phyloP scores from a whole-genome alignment of 306 rosid species.

The Lathyrus tuberosus region DNA sequence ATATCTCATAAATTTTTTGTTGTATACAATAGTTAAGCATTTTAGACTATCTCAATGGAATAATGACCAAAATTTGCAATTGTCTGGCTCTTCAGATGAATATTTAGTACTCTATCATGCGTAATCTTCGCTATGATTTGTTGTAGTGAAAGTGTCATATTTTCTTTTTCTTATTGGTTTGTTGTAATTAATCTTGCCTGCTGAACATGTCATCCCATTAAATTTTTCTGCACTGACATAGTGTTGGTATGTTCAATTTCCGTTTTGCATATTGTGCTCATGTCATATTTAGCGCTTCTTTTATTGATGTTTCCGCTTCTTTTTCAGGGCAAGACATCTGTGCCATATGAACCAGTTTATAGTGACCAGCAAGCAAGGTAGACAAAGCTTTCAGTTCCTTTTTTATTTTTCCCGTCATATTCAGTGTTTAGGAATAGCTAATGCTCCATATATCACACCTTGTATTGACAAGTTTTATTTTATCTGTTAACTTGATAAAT shows the following conservation, averaged over 20 bases:
- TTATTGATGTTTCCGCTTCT: constrained; percentile 23
- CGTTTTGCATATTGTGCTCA: background rate
- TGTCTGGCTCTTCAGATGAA: background rate
- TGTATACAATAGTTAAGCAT: background rate
- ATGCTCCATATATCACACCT: constrained; percentile 9
- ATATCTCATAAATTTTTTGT: background rate
- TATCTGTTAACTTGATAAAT: background rate
- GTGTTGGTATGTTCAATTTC: background rate
- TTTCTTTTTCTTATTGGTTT: constrained; percentile 24
- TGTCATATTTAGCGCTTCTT: constrained; percentile 3
- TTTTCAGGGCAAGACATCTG: constrained; percentile 51
- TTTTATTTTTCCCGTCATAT: constrained; percentile 17
- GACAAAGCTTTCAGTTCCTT: constrained; percentile 25
- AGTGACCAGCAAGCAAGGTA: constrained; percentile 55
- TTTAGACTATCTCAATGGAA: background rate
- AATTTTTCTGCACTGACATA: constrained; percentile 5
- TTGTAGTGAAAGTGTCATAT: background rate
- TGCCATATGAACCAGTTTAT: constrained; percentile 52
- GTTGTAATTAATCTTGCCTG: constrained; percentile 12
- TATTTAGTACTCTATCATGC: constrained; percentile 2
- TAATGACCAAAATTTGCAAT: background rate
- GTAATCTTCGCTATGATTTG: constrained; percentile 3
- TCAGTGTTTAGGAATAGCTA: background rate
- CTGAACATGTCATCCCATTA: constrained; percentile 6
- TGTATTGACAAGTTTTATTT: constrained; percentile 1